Evolutionary conservation across 2,329 filamentous ascomycete genomes (phyloP), one percentile per base, ranked within the genome.

Genomic region (Fusarium pilosicola): DNA sequence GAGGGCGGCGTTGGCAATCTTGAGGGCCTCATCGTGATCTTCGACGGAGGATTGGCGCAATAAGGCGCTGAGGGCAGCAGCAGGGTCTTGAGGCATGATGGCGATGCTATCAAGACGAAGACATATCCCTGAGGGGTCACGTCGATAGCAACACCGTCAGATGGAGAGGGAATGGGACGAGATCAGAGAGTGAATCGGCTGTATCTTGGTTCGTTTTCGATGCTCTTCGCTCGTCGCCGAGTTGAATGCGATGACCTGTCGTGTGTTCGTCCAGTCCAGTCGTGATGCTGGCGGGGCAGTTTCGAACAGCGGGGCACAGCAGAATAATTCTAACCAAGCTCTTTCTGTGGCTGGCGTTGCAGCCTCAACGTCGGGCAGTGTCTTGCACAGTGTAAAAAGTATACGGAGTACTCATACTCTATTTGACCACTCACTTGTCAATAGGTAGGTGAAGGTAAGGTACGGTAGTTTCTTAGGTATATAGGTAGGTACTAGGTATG

Each of bases 11-110:
- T 89, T 90, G 78, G 90, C 88, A 57, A 89, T 86, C 79, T 88
- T 86, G 67, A 96, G 89, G 58, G 93, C 85, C 81, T 95, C 91
- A 52, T 93, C 89, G 81, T 95, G 92, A 84, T 96, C 93, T 69
- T 89, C 82, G 77, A 92, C 90, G 56, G 86, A 85, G 56, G 89
- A 81, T 59, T 84, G 81, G 70, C 86, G 86, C 75, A 92, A 85
- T 69, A 90, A 83, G 72, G 87, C 84, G 78, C 86, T 85, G 77
- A 91, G 86, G 64, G 84, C 82, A 41, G 85, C 83, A 70, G 87
- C 83, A 77, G 86, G 81, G 78, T 88, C 84, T 80, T 84, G 79
- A 74, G 83, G 77, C 83, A 85, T 85, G 70, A 65, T 78, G 68
- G 68, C 46, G 62, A 34, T 57, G 65, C 70, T 76, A 73, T 62